phyloP scores from a whole-genome alignment of 108 stramenopile genomes.

The Nannochloropsis oceanica region DNA sequence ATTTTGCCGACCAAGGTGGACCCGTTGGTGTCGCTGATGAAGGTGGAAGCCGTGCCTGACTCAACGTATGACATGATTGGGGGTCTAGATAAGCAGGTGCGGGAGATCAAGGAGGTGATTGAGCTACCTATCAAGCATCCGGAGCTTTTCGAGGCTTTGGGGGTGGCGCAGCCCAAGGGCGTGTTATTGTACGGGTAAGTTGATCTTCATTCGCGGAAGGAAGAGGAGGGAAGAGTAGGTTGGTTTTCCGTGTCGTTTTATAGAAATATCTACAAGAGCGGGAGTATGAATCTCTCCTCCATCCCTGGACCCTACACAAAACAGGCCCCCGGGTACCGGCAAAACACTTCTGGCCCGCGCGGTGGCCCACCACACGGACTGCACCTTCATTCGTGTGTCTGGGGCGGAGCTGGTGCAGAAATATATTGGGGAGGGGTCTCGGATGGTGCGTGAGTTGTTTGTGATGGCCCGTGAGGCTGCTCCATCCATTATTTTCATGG shows the following conservation, averaged over 20 bases:
- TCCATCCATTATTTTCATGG: constrained; percentile 99
- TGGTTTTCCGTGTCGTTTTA: too few relatives aligned
- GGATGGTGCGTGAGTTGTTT: constrained; percentile 99
- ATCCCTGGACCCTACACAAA: neutral
- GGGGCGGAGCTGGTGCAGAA: constrained; percentile 98
- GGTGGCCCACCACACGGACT: constrained; percentile 98
- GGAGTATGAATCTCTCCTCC: neutral
- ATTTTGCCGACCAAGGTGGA: constrained; percentile 98
- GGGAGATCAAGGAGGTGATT: constrained; percentile 99
- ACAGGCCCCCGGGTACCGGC: constrained; percentile 88
- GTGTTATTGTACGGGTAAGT: constrained; percentile 78
- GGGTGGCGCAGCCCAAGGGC: constrained; percentile 89
- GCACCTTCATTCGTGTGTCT: constrained; percentile 97
- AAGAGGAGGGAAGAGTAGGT: neutral
- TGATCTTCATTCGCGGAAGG: neutral
- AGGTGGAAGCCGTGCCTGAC: constrained; percentile 99
- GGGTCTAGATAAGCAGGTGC: constrained; percentile 94
- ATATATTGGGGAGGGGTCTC: constrained; percentile 98
- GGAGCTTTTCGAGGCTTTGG: constrained; percentile 91
- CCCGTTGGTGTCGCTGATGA: constrained; percentile 94
- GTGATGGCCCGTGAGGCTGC: constrained; percentile 98
- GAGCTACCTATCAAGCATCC: constrained; percentile 99
- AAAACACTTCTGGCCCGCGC: constrained; percentile 97
- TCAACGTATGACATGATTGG: constrained; percentile 99
- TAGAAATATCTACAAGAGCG: neutral